These are phyloP conservation scores for Tylopilus cervinicoccineus DNA, from an alignment of 768 basidiomycete genomes.

Conservation along the genomic window DNA sequence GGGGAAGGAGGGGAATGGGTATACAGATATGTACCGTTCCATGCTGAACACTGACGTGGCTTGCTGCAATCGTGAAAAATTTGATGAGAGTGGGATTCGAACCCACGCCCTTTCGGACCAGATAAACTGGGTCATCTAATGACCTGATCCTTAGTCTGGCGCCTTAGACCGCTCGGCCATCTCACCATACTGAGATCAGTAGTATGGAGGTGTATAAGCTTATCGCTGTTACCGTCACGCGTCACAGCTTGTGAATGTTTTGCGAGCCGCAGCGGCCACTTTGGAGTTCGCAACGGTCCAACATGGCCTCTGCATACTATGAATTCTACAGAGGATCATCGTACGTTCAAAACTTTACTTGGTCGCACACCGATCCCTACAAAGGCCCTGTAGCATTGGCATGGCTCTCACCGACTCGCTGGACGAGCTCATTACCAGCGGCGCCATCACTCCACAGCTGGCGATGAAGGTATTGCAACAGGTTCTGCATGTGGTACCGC, in stretches of 20 bases:
- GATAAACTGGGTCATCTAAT: conserved; percentile 27
- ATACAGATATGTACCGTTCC: no score
- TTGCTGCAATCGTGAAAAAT: no score
- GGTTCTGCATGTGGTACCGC: conserved; percentile 45
- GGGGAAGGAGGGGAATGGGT: no score
- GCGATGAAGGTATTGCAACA: conserved; percentile 99
- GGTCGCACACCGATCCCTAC: not conserved
- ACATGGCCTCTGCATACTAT: conserved; percentile 82
- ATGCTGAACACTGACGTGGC: no score
- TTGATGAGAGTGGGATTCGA: conserved; percentile 39
- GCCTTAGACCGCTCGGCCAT: conserved; percentile 63
- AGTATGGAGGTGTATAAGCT: not conserved
- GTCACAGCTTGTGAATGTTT: conserved; percentile 14
- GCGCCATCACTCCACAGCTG: conserved; percentile 93
- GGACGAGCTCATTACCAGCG: conserved; percentile 96
- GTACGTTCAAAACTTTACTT: conserved; percentile 44
- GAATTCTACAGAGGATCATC: conserved; percentile 91
- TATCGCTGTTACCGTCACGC: conserved; percentile 18
- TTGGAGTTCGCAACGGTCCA: conserved; percentile 13
- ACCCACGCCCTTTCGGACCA: conserved; percentile 41
- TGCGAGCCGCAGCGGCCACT: conserved; percentile 9
- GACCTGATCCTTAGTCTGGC: conserved; percentile 53
- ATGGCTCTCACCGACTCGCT: conserved; percentile 97
- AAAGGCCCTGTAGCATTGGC: conserved; percentile 64
- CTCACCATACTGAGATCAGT: conserved; percentile 18